A percentile compares a stretch with the other conserved stretches of the same genome.
phyloP scores from a whole-genome alignment of 495 filamentous ascomycete species.

The Aspergillus haitiensis region DNA sequence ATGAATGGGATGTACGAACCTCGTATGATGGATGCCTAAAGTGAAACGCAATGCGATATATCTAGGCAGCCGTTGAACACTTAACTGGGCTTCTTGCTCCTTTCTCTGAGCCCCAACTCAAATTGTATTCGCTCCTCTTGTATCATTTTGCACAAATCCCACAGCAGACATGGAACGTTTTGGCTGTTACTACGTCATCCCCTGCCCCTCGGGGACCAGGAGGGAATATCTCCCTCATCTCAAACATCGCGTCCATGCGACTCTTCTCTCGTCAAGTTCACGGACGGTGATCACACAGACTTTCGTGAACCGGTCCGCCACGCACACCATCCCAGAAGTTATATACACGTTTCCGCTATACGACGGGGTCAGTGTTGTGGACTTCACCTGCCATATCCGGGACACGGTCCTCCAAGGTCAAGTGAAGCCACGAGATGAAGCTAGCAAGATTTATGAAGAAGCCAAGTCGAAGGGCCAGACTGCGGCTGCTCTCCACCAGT shows the following conservation, averaged over 20 bases:
- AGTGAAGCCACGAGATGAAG: slow-evolving; percentile 61
- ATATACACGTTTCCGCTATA: slow-evolving; percentile 68
- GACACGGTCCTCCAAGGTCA: slow-evolving; percentile 52
- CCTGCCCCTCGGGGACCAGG: background rate
- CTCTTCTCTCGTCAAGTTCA: slow-evolving; percentile 55
- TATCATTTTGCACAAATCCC: too few relatives aligned
- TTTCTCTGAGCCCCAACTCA: too few relatives aligned
- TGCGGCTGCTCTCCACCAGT: slow-evolving; percentile 62
- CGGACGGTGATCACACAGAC: slow-evolving; percentile 61
- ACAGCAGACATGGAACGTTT: slow-evolving; percentile 1
- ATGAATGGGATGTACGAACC: too few relatives aligned
- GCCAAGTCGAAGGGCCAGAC: slow-evolving; percentile 57
- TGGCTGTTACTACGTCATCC: slow-evolving; percentile 9
- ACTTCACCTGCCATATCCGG: slow-evolving; percentile 58
- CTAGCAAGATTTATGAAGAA: slow-evolving; percentile 51
- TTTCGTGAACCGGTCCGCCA: slow-evolving; percentile 53
- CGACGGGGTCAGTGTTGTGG: slow-evolving; percentile 64
- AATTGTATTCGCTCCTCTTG: too few relatives aligned
- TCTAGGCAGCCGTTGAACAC: too few relatives aligned
- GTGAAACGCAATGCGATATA: too few relatives aligned
- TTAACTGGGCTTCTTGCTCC: too few relatives aligned
- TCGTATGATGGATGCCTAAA: too few relatives aligned
- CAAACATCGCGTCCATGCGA: slow-evolving; percentile 49
- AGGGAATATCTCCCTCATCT: slow-evolving; percentile 56
- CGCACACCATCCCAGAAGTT: slow-evolving; percentile 49